Base-by-base conservation (phyloP, 2,329 filamentous ascomycete genomes). In the Calonectria pseudoturangicola region DNA sequence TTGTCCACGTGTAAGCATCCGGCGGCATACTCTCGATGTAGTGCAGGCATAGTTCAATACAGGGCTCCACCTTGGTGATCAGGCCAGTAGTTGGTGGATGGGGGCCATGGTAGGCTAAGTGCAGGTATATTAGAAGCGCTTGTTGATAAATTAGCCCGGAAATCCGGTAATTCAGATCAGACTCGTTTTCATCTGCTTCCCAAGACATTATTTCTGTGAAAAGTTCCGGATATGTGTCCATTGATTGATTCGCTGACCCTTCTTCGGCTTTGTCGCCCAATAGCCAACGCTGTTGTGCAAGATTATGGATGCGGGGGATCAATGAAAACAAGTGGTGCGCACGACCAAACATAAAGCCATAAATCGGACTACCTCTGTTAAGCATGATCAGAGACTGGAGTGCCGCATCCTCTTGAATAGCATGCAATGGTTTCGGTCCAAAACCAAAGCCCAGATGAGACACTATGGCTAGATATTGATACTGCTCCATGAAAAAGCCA, bases 261-360 rank as follows among this genome's bases (percentile, higher is more conserved):
- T 16, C 16, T 5, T 30, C 4, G n/a, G 12, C 25, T 30, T 51
- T 18, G 8, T 45, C 41, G 4, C 45, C 43, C 6, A 51, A 25
- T 43, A 51, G 21, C 51, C 62, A 60, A 16, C 62, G 28, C 15
- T 66, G 51, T 10, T 51, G 68, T 4, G 68, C 68, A 27, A 71
- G 39, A 2, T 58, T 62, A 28, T 71, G 68, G 27, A 71, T 71
- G 13, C 68, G 62, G 6, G 68, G 68, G 12, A 71, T 71, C 12
- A 71, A 62, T 3, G 68, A 64, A 30, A 71, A 71, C 4, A 71
- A 41, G 9, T 60, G 43, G 8, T 66, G 68, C 28, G 68, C 62
- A 21, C 51, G 51, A 4, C 68, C 68, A 62, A 71, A 71, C 68
- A 71, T 71, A 51, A 71, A 58, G 27, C 68, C 68, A 16, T 71